Evolutionary conservation across 371 early-diverging fungal species (phyloP), one percentile per base, ranked within the genome.

Genomic region (Scutellospora calospora): DNA sequence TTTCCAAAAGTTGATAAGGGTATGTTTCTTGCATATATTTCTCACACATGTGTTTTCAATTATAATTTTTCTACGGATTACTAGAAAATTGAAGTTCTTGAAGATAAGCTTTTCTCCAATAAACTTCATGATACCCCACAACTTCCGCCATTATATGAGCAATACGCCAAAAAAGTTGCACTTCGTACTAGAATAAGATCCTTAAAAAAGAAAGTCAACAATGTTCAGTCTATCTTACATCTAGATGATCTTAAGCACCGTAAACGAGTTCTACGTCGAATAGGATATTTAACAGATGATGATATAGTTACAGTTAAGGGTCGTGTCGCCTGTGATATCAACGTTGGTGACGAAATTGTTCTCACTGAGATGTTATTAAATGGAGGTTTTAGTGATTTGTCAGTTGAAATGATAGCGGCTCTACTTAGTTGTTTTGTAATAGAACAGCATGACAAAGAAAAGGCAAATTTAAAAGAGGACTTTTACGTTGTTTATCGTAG

Each of bases 281-380:
- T 99, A 22, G 97, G 95, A 3, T 97, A 94, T 85, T 94, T 94
- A 0, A 91, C 93, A 2, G 86, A 85, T 0, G 85, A 91, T 16
- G 98, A 97, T 84, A 95, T 98, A 27, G 94, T 99, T 79, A 95
- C 96, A 80, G 91, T 98, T 89, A 99, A 99, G 88, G 99, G 99
- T 45, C 95, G 99, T 81, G 98, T 99, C 11, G 99, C 99, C 2
- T 99, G 99, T 84, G 99, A 99, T 88, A 98, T 99, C 80, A 96
- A 95, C 35, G 91, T 97, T 3, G 99, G 98, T 20, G 99, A 99
- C 86, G 99, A 99, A 86, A 87, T 99, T 51, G 81, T 99, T 72
- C 87, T 99, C 78, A 99, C 99, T 0, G 99, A 99, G 90, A 93
- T 99, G 95, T 95, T 99, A 45, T 98, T 99, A 88, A 96, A 98